phyloP scores from a whole-genome alignment of 2,329 filamentous ascomycete species.

The Fusarium ambrosium region DNA sequence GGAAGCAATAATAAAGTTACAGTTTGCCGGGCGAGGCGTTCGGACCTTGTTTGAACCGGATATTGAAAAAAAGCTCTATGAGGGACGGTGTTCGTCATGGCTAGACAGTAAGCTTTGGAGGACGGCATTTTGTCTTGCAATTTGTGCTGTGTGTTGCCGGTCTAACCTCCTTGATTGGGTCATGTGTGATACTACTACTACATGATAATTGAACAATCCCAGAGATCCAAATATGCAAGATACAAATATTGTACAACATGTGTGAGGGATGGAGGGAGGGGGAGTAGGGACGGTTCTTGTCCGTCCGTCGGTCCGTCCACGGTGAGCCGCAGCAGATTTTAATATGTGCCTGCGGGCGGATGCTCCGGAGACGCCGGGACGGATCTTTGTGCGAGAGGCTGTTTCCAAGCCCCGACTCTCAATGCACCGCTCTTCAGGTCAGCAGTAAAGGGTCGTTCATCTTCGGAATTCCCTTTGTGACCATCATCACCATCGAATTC shows the following conservation, averaged over 20 bases:
- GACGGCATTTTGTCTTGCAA: not conserved
- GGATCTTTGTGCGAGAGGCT: not conserved
- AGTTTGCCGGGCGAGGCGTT: not conserved
- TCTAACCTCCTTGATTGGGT: not conserved
- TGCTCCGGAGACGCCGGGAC: not conserved
- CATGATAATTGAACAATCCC: not conserved
- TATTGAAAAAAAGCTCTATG: not conserved
- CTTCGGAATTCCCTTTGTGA: not conserved
- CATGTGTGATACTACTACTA: not conserved
- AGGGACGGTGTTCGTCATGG: not conserved
- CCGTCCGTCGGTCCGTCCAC: not conserved
- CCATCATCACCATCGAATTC: not conserved
- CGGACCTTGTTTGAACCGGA: not conserved
- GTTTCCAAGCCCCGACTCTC: not conserved
- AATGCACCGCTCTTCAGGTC: not conserved
- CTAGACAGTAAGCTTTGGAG: not conserved
- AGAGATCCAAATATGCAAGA: constrained; percentile 1
- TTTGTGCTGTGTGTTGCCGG: not conserved
- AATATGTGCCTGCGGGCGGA: not conserved
- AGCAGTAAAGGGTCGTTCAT: not conserved
- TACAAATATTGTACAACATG: constrained; percentile 23
- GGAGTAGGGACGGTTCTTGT: not conserved
- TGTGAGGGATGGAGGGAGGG: not conserved
- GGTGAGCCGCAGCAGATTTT: not conserved
- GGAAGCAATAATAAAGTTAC: not conserved